These are phyloP conservation scores for Coccomyxa subellipsoidea DNA, from an alignment of 163 green algal genomes.

Conservation along the genomic window DNA sequence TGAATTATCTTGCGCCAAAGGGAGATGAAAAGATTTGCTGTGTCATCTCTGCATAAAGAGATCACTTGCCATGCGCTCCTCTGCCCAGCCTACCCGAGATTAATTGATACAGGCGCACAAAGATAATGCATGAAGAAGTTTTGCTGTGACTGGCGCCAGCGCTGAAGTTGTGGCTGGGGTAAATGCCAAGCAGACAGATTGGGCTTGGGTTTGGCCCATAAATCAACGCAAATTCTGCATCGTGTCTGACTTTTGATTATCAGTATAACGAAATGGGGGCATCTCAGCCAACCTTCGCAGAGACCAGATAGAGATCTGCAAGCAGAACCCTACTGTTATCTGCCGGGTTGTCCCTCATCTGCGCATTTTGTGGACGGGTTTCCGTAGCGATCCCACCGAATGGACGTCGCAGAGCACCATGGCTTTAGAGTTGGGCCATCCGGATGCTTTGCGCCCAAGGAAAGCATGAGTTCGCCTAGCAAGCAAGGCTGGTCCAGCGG, in stretches of 20 bases:
- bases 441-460: neutral
- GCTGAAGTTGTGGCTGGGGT: neutral
- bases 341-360: neutral
- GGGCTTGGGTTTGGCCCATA: neutral
- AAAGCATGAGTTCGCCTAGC: neutral
- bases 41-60: no score
- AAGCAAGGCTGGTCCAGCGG: neutral
- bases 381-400: neutral
- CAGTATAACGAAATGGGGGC: no score
- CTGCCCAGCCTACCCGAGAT: no score
- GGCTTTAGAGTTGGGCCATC: neutral
- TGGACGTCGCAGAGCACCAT: neutral
- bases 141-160: neutral
- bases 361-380: neutral
- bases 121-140: neutral
- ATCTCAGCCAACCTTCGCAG: no score
- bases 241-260: neutral
- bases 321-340: neutral
- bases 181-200: neutral
- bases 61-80: no score
- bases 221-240: neutral
- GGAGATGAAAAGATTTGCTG: no score
- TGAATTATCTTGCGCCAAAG: no score
- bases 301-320: no score
- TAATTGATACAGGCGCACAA: no score